Percentiles rank a stretch among this genome's conserved stretches.
phyloP scores from a whole-genome alignment of 2,329 filamentous ascomycete species.

The Epichloe sp. region DNA sequence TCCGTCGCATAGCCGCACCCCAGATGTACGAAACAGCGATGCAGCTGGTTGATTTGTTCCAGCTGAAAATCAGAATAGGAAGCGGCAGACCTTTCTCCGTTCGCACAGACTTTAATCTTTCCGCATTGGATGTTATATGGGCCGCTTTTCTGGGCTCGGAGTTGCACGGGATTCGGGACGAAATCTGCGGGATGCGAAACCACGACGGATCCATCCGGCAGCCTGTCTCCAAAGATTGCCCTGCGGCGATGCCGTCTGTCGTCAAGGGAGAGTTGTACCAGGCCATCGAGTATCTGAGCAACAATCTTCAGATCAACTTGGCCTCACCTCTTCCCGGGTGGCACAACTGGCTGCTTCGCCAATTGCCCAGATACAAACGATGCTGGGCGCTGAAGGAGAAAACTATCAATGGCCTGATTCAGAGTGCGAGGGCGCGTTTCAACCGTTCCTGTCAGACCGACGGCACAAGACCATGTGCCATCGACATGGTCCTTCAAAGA shows the following conservation, averaged over 20 bases:
- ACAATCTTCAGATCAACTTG: background rate
- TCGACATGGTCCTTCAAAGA: conserved; percentile 4
- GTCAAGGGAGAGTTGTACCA: background rate
- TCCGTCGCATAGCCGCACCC: conserved; percentile 17
- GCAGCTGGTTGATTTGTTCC: conserved; percentile 22
- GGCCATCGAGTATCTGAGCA: background rate
- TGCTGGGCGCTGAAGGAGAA: background rate
- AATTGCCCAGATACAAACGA: background rate
- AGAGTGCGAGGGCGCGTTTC: background rate
- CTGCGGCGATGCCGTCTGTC: background rate
- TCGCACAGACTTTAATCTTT: conserved; percentile 16
- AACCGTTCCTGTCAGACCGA: background rate
- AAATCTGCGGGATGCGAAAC: background rate
- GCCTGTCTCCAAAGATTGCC: background rate
- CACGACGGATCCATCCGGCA: background rate
- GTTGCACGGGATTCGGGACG: background rate
- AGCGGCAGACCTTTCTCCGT: conserved; percentile 13
- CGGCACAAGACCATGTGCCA: conserved; percentile 1
- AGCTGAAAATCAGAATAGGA: conserved; percentile 16
- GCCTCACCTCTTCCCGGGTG: background rate
- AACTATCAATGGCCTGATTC: background rate
- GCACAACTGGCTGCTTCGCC: background rate
- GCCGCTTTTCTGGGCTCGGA: conserved; percentile 16
- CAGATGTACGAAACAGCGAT: conserved; percentile 18
- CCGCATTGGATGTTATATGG: conserved; percentile 20